phyloP scores from a whole-genome alignment of 495 filamentous ascomycete species.

The Hypoxylon rickii region DNA sequence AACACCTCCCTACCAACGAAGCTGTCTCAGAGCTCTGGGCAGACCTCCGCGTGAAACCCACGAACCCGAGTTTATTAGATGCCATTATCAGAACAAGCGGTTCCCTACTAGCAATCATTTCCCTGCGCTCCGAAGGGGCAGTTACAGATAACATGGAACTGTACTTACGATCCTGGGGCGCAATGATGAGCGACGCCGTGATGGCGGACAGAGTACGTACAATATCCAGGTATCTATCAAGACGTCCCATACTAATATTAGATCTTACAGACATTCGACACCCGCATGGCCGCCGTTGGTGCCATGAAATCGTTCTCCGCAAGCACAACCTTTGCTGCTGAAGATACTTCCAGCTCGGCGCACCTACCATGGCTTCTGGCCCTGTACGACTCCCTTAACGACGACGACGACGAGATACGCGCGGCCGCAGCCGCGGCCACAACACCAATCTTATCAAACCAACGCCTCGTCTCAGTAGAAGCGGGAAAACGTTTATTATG shows the following conservation, averaged over 20 bases:
- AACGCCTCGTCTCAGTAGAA: constrained; percentile 44
- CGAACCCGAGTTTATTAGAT: constrained; percentile 50
- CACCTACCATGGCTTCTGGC: constrained; percentile 50
- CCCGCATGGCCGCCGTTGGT: constrained; percentile 60
- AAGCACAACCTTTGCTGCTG: constrained; percentile 23
- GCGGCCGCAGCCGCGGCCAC: constrained; percentile 61
- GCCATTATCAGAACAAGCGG: constrained; percentile 53
- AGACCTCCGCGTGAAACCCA: constrained; percentile 37
- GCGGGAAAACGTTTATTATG: constrained; percentile 44
- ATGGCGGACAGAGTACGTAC: constrained; percentile 49
- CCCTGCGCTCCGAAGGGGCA: constrained; percentile 8
- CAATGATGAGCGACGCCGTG: constrained; percentile 48
- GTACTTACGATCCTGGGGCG: constrained; percentile 46
- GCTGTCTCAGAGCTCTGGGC: constrained; percentile 37
- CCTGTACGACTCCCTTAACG: constrained; percentile 67
- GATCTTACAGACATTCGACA: constrained; percentile 63
- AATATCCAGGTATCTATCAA: no score
- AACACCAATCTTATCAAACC: constrained; percentile 41
- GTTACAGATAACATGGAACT: constrained; percentile 17
- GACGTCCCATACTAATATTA: constrained; percentile 3
- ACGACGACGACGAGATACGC: constrained; percentile 90
- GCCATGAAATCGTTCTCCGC: constrained; percentile 44
- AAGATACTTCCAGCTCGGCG: constrained; percentile 23
- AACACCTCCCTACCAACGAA: constrained; percentile 29
- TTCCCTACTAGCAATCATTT: constrained; percentile 42